Evolutionary conservation across 352 stramenopile genomes (phyloP).

Genomic region (Phytophthora parvispora): DNA sequence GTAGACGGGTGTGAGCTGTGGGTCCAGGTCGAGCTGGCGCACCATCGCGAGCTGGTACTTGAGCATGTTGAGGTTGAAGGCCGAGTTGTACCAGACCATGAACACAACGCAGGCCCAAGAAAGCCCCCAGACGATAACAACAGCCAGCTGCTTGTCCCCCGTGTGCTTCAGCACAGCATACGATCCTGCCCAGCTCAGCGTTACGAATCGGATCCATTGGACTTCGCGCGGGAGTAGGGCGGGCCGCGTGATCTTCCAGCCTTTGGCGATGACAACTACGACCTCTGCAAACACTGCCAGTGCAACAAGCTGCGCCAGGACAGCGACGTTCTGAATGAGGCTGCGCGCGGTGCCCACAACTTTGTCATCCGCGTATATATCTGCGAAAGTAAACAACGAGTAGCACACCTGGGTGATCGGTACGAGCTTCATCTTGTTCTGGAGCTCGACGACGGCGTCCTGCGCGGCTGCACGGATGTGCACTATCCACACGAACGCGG

Average conservation of each 20-base stretch:
- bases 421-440: constrained; percentile 67
- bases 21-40: constrained; percentile 59
- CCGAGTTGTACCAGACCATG: constrained; percentile 78
- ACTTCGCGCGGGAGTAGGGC: constrained; percentile 52
- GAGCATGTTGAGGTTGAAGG: constrained; percentile 80
- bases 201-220: constrained; percentile 70
- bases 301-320: constrained; percentile 54
- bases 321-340: constrained; percentile 45
- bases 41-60: constrained; percentile 73
- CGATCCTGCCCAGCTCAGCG: constrained; percentile 58
- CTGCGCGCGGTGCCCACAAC: constrained; percentile 46
- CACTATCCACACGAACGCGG: constrained; percentile 52
- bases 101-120: constrained; percentile 68
- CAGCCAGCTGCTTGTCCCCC: constrained; percentile 48
- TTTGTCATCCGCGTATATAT: constrained; percentile 40
- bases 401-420: constrained; percentile 48
- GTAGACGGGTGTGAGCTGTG: constrained; percentile 62
- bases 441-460: constrained; percentile 59
- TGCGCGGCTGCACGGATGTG: constrained; percentile 56
- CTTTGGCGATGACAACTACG: constrained; percentile 69
- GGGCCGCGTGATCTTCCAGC: constrained; percentile 75
- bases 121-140: constrained; percentile 66
- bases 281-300: constrained; percentile 58
- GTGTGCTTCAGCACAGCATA: constrained; percentile 52
- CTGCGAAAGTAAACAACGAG: constrained; percentile 33